Evolutionary conservation across 2,329 filamentous ascomycete genomes (phyloP), one percentile per base, ranked within the genome.

Genomic region (Clarireedia sp.): DNA sequence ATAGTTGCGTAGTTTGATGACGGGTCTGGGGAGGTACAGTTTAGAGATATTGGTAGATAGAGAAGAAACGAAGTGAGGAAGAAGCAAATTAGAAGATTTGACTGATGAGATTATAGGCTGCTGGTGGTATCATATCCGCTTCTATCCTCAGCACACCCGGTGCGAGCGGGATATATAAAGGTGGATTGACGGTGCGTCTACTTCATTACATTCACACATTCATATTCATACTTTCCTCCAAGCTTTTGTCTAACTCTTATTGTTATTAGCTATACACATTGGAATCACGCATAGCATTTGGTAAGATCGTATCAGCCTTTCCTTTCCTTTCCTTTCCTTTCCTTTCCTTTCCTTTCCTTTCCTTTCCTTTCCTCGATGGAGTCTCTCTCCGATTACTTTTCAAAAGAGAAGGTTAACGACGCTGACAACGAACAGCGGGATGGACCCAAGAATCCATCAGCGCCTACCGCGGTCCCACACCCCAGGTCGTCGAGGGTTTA

Each of bases 81-180:
- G 40, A 17, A 43, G 40, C 40, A 33, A 33, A 10, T 14, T 33
- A 33, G 3, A 9, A 12, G 29, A 33, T 33, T 33, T 10, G 29
- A 14, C 29, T 46, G 12, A 43, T 21, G 17, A 5, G 1, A 24
- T 5, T 7, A 16, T 41, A 80, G 76, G 82, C 81, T 48, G 79
- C 82, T 8, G 82, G 82, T 36, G 82, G 82, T 14, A 74, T 86
- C 29, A 78, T 85, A 56, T 82, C 78, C 47, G 76, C 80, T 24
- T 73, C 77, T 43, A 70, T 86, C 19, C 76, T 86, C 56, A 76
- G 79, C 54, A 75, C 73, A 16, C 78, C 82, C 0, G 82, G 82
- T 38, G 81, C 82, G 17, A 80, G 75, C 5, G 67, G 68, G 14
- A 74, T 81, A 66, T 86, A 82, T 72, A 75, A 76, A 60, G 82